These are phyloP conservation scores for Naganishia sp. DNA, from an alignment of 1,284 basidiomycete species.

Conservation along the genomic window DNA sequence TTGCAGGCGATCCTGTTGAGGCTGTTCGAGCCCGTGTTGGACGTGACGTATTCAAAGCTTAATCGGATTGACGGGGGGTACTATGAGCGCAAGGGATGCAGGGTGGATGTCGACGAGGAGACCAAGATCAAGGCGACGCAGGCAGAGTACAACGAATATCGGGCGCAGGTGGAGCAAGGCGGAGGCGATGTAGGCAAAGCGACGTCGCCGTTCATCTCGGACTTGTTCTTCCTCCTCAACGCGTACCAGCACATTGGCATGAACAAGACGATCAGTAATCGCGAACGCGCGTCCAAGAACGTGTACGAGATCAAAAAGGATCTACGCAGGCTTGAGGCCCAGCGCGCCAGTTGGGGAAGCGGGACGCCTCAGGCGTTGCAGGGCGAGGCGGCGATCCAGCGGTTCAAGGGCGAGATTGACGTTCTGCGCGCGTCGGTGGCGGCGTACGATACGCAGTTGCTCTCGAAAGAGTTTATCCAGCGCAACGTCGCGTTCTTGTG, in stretches of 20 bases:
- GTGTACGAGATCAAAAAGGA: conserved; percentile 75
- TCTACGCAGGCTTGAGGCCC: conserved; percentile 70
- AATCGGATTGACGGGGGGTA: conserved; percentile 87
- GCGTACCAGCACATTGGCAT: conserved; percentile 85
- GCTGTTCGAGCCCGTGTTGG: conserved; percentile 97
- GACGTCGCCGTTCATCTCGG: conserved; percentile 72
- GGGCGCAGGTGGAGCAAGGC: conserved; percentile 55
- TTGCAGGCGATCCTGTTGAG: conserved; percentile 76
- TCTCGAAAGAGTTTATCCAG: conserved; percentile 81
- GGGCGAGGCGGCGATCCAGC: conserved; percentile 40
- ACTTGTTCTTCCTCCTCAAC: conserved; percentile 85
- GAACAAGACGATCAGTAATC: conserved; percentile 73
- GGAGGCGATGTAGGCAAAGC: neutral
- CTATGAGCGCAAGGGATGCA: conserved; percentile 64
- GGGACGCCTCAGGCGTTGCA: conserved; percentile 64
- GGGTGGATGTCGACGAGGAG: conserved; percentile 78
- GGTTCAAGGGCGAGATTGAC: conserved; percentile 64
- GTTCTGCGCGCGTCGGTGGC: conserved; percentile 68
- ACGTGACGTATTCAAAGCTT: conserved; percentile 83
- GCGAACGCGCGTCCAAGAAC: conserved; percentile 70
- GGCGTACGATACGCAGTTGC: conserved; percentile 80
- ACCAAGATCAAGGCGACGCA: conserved; percentile 88
- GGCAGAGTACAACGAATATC: conserved; percentile 77
- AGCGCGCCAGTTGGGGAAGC: conserved; percentile 19
- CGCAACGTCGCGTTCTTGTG: conserved; percentile 79